A percentile compares a stretch with the other conserved stretches of the same genome.
phyloP scores from a whole-genome alignment of 2,329 filamentous ascomycete species.

The Pseudogymnoascus verrucosus region DNA sequence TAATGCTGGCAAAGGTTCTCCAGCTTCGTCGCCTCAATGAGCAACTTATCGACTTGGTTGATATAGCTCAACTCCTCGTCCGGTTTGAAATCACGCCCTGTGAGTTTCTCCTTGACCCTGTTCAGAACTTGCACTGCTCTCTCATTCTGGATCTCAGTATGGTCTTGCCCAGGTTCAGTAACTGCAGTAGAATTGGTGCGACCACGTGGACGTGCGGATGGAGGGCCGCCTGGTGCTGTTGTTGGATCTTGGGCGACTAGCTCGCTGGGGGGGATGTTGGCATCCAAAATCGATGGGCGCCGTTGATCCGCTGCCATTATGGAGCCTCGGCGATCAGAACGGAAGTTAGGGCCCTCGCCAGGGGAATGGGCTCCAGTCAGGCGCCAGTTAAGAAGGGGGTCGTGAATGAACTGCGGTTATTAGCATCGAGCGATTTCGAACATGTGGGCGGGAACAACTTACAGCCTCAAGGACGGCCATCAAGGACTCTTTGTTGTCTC shows the following conservation, averaged over 20 bases:
- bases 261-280: conserved; percentile 50
- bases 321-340: conserved; percentile 49
- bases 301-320: conserved; percentile 37
- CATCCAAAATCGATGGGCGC: conserved; percentile 62
- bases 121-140: conserved; percentile 85
- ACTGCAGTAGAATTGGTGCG: conserved; percentile 51
- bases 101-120: conserved; percentile 91
- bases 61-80: conserved; percentile 77
- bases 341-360: conserved; percentile 57
- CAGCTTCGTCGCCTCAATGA: conserved; percentile 90
- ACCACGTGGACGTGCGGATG: conserved; percentile 43
- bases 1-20: conserved; percentile 99
- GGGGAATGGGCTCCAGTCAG: conserved; percentile 58
- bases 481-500: conserved; percentile 95
- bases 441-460: conserved; percentile 38
- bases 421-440: conserved; percentile 16
- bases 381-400: conserved; percentile 97
- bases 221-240: conserved; percentile 36
- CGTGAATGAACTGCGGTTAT: conserved; percentile 78
- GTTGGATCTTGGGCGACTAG: conserved; percentile 39
- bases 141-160: conserved; percentile 80
- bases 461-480: conserved; percentile 98
- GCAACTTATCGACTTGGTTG: conserved; percentile 86
- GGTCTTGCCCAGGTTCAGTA: conserved; percentile 34
- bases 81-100: conserved; percentile 83